Conservation (phyloP, 306 rosid genomes). For the Luffa aegyptiaca region DNA sequence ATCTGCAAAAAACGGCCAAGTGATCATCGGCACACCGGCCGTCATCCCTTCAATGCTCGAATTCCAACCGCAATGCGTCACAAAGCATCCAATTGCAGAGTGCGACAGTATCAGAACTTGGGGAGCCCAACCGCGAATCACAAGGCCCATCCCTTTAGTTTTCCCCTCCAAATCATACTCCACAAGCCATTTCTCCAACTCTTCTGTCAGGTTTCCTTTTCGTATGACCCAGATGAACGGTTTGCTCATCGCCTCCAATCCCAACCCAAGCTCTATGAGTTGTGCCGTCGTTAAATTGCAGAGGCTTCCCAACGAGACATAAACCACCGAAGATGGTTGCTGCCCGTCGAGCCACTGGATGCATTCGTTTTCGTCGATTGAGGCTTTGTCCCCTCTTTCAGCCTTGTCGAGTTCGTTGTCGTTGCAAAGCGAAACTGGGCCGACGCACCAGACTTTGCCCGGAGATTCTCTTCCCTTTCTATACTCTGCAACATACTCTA, state of each 20-base stretch:
- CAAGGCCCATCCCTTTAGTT: not conserved
- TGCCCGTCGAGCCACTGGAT: slow-evolving; percentile 36
- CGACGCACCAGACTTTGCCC: slow-evolving; percentile 41
- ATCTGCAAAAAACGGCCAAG: slow-evolving; percentile 57
- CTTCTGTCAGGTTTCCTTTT: not conserved
- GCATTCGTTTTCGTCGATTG: slow-evolving; percentile 17
- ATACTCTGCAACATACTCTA: slow-evolving; percentile 24
- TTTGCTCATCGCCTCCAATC: slow-evolving; percentile 19
- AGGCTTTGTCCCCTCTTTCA: slow-evolving; percentile 34
- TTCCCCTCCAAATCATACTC: slow-evolving; percentile 12
- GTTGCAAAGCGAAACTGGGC: slow-evolving; percentile 29
- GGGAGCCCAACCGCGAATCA: slow-evolving; percentile 22
- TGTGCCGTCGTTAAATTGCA: slow-evolving; percentile 10
- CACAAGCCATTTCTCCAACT: slow-evolving; percentile 11
- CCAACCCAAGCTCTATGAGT: slow-evolving; percentile 20
- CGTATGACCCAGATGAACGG: slow-evolving; percentile 27
- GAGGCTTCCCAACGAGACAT: slow-evolving; percentile 40
- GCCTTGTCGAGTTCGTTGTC: slow-evolving; percentile 32
- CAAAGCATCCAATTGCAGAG: slow-evolving; percentile 37
- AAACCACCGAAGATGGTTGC: slow-evolving; percentile 25
- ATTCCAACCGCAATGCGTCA: slow-evolving; percentile 73
- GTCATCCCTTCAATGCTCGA: slow-evolving; percentile 41
- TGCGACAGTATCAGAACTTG: slow-evolving; percentile 20
- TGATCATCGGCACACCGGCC: slow-evolving; percentile 42
- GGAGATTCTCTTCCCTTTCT: slow-evolving; percentile 17